Base-by-base conservation (phyloP, 2,329 filamentous ascomycete species). In the Neonectria sp. region DNA sequence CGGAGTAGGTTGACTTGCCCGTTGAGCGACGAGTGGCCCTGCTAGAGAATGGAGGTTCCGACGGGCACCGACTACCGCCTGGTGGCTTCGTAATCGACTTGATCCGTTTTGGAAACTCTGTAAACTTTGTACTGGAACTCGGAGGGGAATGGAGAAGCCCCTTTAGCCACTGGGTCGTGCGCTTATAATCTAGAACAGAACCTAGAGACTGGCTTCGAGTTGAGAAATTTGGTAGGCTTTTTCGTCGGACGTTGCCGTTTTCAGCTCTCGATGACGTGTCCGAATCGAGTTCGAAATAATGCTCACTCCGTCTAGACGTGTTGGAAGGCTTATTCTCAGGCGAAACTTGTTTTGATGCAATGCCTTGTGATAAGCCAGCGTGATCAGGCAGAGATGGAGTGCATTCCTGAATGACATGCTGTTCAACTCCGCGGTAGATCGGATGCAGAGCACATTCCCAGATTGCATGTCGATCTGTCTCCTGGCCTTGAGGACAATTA, bases 161-260 rank as follows among this genome's bases (percentile, higher is more conserved):
- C 25, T 74, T 77, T 9, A 82, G 69, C 81, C 80, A 83, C 29
- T 76, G 69, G 9, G 74, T 69, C 12, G 80, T 80, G 29, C 79
- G 75, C 25, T 72, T 76, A 60, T 79, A 80, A 63, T 81, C 75
- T 17, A 81, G 60, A 1, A 79, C 60, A 12, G 79, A 77, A 31
- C 71, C 69, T 8, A 75, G 68, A 17, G 79, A 77, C 7, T 64
- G 75, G 33, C 70, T 76, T 21, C 75, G 72, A 9, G 60, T 55
- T 25, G 75, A 68, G 17, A 48, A 60, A 33, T 33, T 52, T 29
- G 33, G 55, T 29, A 65, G 69, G 21, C 48, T 46, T 31, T 33
- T 33, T 49, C 53, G 53, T 15, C 55, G 49, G 9, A 13, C 11
- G 21, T 25, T 15, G 6, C 6, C 6, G 6, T 65, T 40, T 7